Conservation (phyloP, 257 asterid genomes). For the Eustoma russellianum region DNA sequence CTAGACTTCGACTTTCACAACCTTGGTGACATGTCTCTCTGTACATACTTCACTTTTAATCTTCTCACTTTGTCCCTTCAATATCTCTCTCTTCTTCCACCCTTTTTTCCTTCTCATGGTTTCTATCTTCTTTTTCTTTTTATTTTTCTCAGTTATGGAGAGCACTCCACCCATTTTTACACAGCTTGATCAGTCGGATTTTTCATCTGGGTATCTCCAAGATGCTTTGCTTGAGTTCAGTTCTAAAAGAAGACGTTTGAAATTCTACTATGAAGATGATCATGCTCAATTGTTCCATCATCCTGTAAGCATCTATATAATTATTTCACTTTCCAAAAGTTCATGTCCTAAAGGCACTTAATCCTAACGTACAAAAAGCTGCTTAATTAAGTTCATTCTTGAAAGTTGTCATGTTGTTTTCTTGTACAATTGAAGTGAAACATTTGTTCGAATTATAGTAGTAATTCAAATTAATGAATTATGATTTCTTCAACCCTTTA, state of each 20-base stretch:
- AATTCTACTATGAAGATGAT: constrained; percentile 23
- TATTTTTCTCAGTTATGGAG: constrained; percentile 15
- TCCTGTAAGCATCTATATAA: constrained; percentile 15
- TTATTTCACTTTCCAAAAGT: too few species aligned
- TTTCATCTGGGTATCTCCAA: constrained; percentile 74
- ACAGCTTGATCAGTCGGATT: constrained; percentile 20
- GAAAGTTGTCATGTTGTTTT: too few species aligned
- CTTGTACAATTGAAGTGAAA: too few species aligned
- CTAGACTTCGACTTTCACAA: constrained; percentile 31
- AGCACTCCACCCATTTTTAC: constrained; percentile 32
- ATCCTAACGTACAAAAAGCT: too few species aligned
- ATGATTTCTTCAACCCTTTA: too few species aligned
- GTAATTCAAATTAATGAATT: too few species aligned
- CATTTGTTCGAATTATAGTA: too few species aligned
- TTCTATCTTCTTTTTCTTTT: too few species aligned
- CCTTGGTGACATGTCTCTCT: constrained; percentile 26
- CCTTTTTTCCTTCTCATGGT: too few species aligned
- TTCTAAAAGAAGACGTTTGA: constrained; percentile 56
- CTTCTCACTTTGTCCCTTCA: background rate
- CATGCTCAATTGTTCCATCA: constrained; percentile 8
- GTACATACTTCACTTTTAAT: constrained; percentile 19
- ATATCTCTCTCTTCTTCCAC: background rate
- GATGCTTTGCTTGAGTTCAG: constrained; percentile 73
- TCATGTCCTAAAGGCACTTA: too few species aligned
- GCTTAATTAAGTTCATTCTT: too few species aligned